Conservation (phyloP, 2,329 filamentous ascomycete species). For the Ceratocystis destructans region DNA sequence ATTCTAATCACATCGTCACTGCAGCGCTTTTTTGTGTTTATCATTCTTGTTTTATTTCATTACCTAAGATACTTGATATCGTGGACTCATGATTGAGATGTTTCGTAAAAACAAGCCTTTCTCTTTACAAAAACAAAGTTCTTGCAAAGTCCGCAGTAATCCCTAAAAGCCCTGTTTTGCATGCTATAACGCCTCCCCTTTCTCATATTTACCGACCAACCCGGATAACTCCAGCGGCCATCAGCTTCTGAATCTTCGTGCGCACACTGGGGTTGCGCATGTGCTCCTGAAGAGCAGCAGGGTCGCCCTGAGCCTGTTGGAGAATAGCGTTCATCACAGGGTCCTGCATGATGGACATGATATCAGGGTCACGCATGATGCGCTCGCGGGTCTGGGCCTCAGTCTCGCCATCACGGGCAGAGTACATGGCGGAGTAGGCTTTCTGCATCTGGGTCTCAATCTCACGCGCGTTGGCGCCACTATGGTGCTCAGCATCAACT, state of each 20-base stretch:
- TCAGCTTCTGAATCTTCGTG: conserved; percentile 85
- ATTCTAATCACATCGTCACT: not conserved
- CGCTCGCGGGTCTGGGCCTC: conserved; percentile 92
- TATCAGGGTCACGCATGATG: conserved; percentile 84
- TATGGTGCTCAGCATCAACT: conserved; percentile 56
- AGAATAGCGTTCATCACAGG: conserved; percentile 96
- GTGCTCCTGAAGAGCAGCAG: conserved; percentile 85
- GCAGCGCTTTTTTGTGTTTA: not conserved
- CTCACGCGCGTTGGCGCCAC: conserved; percentile 70
- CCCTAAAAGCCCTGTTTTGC: not conserved
- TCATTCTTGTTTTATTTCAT: conserved; percentile 3
- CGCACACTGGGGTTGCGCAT: conserved; percentile 84
- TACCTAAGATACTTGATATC: conserved; percentile 3
- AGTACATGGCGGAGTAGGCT: conserved; percentile 79
- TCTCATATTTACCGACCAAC: conserved; percentile 38
- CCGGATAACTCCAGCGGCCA: conserved; percentile 83
- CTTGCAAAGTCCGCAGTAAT: conserved; percentile 1
- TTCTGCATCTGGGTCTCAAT: conserved; percentile 93
- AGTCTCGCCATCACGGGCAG: conserved; percentile 81
- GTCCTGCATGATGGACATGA: conserved; percentile 83
- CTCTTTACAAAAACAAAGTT: not conserved
- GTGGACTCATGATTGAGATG: conserved; percentile 9
- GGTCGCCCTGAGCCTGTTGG: conserved; percentile 89
- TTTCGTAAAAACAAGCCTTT: not conserved
- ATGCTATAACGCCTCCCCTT: not conserved